Conservation (phyloP, 140 eudicot genomes). For the Erigeron philadelphicus region DNA sequence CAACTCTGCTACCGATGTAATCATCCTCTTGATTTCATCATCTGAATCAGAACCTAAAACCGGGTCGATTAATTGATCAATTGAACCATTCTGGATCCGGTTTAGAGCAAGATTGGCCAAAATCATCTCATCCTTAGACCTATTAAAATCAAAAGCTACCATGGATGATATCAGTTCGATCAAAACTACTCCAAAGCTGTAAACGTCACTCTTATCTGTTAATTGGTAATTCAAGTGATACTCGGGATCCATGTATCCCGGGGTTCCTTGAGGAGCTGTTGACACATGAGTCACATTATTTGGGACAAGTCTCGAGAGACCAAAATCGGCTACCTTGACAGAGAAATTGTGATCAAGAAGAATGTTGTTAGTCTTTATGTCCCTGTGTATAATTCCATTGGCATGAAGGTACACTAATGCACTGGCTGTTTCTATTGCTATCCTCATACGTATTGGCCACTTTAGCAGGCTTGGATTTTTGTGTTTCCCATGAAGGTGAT, state of each 20-base stretch:
- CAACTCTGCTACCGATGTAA: slow-evolving; percentile 49
- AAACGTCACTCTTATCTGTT: slow-evolving; percentile 68
- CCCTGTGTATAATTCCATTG: slow-evolving; percentile 59
- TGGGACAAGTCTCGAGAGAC: slow-evolving; percentile 62
- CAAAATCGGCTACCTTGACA: slow-evolving; percentile 78
- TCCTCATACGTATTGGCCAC: slow-evolving; percentile 55
- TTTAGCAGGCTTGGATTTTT: slow-evolving; percentile 29
- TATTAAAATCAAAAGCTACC: slow-evolving; percentile 61
- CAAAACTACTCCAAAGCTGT: slow-evolving; percentile 72
- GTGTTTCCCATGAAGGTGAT: slow-evolving; percentile 53
- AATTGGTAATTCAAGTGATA: slow-evolving; percentile 60
- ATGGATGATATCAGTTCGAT: slow-evolving; percentile 67
- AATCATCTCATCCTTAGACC: slow-evolving; percentile 53
- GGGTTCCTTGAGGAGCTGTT: slow-evolving; percentile 78
- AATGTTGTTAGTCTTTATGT: slow-evolving; percentile 65
- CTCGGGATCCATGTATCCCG: slow-evolving; percentile 67
- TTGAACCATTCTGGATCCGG: slow-evolving; percentile 42
- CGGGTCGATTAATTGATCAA: slow-evolving; percentile 45
- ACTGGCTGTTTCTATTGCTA: slow-evolving; percentile 56
- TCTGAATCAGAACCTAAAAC: slow-evolving; percentile 38
- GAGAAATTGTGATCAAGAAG: slow-evolving; percentile 48
- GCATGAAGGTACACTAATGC: slow-evolving; percentile 64
- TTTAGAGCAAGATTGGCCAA: slow-evolving; percentile 53
- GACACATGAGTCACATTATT: slow-evolving; percentile 53
- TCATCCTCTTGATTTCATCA: slow-evolving; percentile 41